Base-by-base conservation (phyloP, 306 rosid genomes). In the Glycine tomentella region DNA sequence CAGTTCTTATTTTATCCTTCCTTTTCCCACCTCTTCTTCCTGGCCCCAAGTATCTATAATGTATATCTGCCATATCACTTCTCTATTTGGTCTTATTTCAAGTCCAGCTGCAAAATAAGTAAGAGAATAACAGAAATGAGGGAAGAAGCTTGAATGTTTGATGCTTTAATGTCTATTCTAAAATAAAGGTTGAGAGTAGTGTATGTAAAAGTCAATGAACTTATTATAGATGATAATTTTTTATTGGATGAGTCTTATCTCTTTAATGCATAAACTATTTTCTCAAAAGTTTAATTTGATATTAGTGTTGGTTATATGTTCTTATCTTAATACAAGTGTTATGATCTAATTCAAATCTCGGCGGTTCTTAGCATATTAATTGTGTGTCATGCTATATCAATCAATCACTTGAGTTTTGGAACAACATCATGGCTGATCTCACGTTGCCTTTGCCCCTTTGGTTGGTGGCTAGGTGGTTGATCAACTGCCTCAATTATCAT, bases 401-500 rank as follows among this genome's bases (percentile, higher is more conserved):
- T 66, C 14, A 36, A 66, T 17, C 2, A 77, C 34, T 9, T 3
- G 10, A 50, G 61, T 15, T 82, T 77, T 70, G 72, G 63, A 16
- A 8, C 40, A 36, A 69, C 53, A 59, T 46, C 51, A 6, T 66
- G 53, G 70, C 36, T 53, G 50, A 50, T 70, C 6, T 77, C 42
- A 40, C 33, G 11, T 55, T 55, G 45, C 68, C 16, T 64, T 42
- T 7, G 70, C 11, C 69, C 49, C 40, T 65, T 65, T 45, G 56
- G 73, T 72, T 36, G 77, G 52, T 75, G 79, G 17, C 59, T 48
- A 68, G 72, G 76, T 67, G 79, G 42, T 66, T 79, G 55, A 79
- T 67, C 16, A 25, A 80, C 69, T 83, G 83, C 59, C 59, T 73
- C 72, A 48, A 79, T 83, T 73, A 83, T 83, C 62, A 13, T 59